Percentiles rank a stretch among this genome's conserved stretches.
phyloP scores from a whole-genome alignment of 192 early-diverging fungal genomes.

The Spinellus fusiger region DNA sequence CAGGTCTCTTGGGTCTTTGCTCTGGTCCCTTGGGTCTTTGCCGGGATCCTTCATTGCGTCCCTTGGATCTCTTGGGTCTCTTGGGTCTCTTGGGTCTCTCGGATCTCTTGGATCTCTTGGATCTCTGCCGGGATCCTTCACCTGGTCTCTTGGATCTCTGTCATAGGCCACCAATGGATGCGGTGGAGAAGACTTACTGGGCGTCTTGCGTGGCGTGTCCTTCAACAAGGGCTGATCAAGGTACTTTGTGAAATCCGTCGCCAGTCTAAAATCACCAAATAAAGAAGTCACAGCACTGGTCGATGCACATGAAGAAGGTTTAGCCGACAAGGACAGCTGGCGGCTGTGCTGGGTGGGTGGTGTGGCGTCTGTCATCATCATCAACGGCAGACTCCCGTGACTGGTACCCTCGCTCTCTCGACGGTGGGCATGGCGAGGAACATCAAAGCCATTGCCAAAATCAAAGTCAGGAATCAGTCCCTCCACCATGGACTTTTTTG shows the following conservation, averaged over 20 bases:
- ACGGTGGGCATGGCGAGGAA: background rate
- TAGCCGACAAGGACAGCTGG: slow-evolving; percentile 6
- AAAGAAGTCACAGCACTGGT: slow-evolving; percentile 12
- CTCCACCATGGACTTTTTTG: slow-evolving; percentile 4
- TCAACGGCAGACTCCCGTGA: background rate
- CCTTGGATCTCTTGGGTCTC: too few relatives aligned
- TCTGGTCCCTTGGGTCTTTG: too few relatives aligned
- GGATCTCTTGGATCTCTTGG: too few relatives aligned
- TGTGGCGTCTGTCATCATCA: background rate
- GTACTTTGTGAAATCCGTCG: slow-evolving; percentile 22
- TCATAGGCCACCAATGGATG: background rate
- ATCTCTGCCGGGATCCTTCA: too few relatives aligned
- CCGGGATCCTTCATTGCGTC: too few relatives aligned
- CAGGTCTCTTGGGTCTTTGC: too few relatives aligned
- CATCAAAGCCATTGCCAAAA: slow-evolving; percentile 17
- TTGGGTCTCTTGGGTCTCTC: too few relatives aligned
- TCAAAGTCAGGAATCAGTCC: slow-evolving; percentile 19
- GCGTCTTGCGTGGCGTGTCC: background rate
- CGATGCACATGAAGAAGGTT: background rate
- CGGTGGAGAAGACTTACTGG: background rate
- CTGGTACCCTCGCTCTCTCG: background rate
- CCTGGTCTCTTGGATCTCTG: background rate
- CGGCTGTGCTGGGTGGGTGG: slow-evolving; percentile 2
- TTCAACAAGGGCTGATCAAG: slow-evolving; percentile 3
- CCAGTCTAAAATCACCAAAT: slow-evolving; percentile 24